phyloP scores from a whole-genome alignment of 805 yeast genomes.

The Sungouiozyma intestinalis region DNA sequence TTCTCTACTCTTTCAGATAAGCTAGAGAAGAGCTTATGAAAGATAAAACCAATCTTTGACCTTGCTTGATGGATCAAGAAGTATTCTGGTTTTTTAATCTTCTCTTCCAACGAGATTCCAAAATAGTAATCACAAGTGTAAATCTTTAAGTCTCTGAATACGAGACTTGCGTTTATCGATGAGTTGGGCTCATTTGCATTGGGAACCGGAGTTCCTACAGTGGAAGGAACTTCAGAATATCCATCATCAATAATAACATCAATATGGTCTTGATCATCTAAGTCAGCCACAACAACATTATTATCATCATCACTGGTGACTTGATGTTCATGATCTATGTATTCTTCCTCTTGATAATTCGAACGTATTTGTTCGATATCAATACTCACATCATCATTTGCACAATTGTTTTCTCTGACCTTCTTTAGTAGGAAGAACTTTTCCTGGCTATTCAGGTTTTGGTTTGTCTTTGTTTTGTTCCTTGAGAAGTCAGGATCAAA shows the following conservation, averaged over 20 bases:
- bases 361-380: conserved; percentile 29
- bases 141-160: conserved; percentile 49
- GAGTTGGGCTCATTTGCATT: conserved; percentile 29
- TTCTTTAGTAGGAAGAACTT: conserved; percentile 21
- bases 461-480: conserved; percentile 7
- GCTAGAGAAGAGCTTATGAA: conserved; percentile 47
- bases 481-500: conserved; percentile 61
- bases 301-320: conserved; percentile 16
- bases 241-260: conserved; percentile 32
- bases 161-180: conserved; percentile 42
- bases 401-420: conserved; percentile 29
- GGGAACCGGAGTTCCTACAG: conserved; percentile 29
- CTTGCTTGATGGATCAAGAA: conserved; percentile 50
- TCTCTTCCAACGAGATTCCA: conserved; percentile 41
- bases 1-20: conserved; percentile 44
- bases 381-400: conserved; percentile 28
- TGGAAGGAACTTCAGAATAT: conserved; percentile 33
- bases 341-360: conserved; percentile 23
- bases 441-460: conserved; percentile 7
- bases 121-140: conserved; percentile 59
- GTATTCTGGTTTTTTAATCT: conserved; percentile 35
- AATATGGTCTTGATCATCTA: conserved; percentile 2
- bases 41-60: conserved; percentile 45
- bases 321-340: conserved; percentile 17
- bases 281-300: conserved; percentile 17